Conservation (phyloP, 2,329 filamentous ascomycete genomes). For the Penicillium griseofulvum region DNA sequence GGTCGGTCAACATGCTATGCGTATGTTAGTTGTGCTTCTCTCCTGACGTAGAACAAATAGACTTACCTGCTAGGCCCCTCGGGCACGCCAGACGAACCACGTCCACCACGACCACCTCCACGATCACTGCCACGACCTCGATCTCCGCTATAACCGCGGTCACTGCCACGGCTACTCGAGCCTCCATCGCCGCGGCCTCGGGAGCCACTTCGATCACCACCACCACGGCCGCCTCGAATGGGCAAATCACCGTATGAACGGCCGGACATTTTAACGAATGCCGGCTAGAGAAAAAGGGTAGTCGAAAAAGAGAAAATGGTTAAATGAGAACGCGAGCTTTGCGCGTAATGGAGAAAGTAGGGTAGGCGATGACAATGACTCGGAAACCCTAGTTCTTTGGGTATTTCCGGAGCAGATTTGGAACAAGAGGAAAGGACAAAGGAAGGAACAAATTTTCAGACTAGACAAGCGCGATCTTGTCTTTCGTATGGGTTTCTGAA, state of each 20-base stretch:
- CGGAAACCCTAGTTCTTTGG: not conserved
- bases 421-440: not conserved
- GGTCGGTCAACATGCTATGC: constrained; percentile 4
- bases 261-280: not conserved
- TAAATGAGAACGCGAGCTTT: not conserved
- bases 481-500: not conserved
- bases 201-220: not conserved
- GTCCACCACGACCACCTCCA: constrained; percentile 2
- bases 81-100: not conserved
- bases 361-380: not conserved
- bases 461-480: not conserved
- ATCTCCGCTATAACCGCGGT: constrained; percentile 5
- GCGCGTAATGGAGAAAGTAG: not conserved
- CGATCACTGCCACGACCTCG: constrained; percentile 3
- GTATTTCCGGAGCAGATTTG: not conserved
- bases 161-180: constrained; percentile 2
- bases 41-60: not conserved
- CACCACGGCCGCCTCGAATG: constrained; percentile 7
- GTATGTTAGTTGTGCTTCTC: constrained; percentile 1
- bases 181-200: not conserved
- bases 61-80: not conserved
- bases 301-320: not conserved
- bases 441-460: not conserved
- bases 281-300: not conserved
- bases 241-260: not conserved